Conservation (phyloP, 2,329 filamentous ascomycete species). For the Laburnicola sp. region DNA sequence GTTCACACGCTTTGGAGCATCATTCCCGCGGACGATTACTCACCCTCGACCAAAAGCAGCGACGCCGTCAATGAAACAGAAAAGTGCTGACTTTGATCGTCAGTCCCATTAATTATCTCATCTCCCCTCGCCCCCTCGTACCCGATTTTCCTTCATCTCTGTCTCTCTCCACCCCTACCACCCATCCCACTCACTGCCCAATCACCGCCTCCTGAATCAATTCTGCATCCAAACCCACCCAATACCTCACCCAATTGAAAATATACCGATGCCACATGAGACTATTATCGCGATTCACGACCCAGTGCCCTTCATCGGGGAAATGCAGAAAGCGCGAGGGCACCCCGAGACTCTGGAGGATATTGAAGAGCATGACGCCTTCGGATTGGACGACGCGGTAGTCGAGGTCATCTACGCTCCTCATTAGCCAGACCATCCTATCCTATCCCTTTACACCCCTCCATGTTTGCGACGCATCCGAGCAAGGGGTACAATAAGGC, state of each 20-base stretch:
- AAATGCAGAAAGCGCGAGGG: conserved; percentile 79
- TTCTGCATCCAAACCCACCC: conserved; percentile 35
- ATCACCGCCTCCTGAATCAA: conserved; percentile 38
- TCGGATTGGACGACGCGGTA: conserved; percentile 87
- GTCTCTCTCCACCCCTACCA: no score
- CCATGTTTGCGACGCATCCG: not conserved
- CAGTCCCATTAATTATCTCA: no score
- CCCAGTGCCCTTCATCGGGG: conserved; percentile 79
- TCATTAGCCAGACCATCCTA: no score
- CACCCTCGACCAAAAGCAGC: no score
- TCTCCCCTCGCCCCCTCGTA: no score
- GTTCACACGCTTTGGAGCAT: no score
- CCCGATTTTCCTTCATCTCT: no score
- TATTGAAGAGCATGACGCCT: conserved; percentile 81
- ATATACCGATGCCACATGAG: conserved; percentile 75
- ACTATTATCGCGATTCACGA: conserved; percentile 86
- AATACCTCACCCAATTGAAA: conserved; percentile 44
- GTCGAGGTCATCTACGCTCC: conserved; percentile 64
- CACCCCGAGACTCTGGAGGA: conserved; percentile 74
- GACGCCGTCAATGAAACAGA: no score
- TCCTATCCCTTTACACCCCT: no score
- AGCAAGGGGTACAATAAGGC: not conserved
- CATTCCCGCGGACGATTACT: no score
- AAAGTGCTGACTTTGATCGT: no score
- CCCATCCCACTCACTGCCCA: conserved; percentile 28